Evolutionary conservation across 164 flowering plant genomes (phyloP).

Genomic region (Kalanchoe fedtschenkoi): DNA sequence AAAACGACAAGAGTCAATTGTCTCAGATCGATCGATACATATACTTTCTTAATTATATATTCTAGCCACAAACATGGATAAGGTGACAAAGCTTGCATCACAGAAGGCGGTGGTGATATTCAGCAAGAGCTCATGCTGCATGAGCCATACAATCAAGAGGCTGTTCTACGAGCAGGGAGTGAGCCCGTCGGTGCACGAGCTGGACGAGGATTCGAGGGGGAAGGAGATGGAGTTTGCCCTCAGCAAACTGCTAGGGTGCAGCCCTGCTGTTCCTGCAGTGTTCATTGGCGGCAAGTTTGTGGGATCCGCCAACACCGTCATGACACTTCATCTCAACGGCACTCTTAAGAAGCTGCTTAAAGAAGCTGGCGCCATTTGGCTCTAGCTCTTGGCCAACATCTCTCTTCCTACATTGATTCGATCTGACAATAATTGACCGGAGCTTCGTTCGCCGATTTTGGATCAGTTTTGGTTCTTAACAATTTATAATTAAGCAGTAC

Average conservation of each 20-base stretch:
- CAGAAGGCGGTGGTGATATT: slow-evolving; percentile 46
- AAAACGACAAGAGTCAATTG: background rate
- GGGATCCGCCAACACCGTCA: slow-evolving; percentile 31
- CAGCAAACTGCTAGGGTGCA: slow-evolving; percentile 26
- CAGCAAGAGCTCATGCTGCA: slow-evolving; percentile 36
- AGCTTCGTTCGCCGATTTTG: too few species aligned
- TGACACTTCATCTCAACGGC: slow-evolving; percentile 47
- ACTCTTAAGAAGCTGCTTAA: slow-evolving; percentile 35
- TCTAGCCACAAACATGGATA: slow-evolving; percentile 21
- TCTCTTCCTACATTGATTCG: background rate
- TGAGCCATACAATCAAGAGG: slow-evolving; percentile 44
- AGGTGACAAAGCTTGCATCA: slow-evolving; percentile 25
- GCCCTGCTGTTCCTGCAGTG: slow-evolving; percentile 42
- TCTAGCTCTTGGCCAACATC: slow-evolving; percentile 10
- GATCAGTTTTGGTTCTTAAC: too few species aligned
- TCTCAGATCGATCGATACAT: background rate
- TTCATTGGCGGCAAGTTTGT: slow-evolving; percentile 47
- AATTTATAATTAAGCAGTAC: background rate
- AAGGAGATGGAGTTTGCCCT: slow-evolving; percentile 50
- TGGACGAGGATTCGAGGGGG: slow-evolving; percentile 33
- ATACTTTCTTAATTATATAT: background rate
- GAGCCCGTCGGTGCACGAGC: slow-evolving; percentile 34
- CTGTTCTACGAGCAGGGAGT: slow-evolving; percentile 45
- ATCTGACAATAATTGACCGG: background rate
- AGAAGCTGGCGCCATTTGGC: slow-evolving; percentile 51